Conservation (phyloP, 306 rosid species). For the Lathyrus oleraceus region DNA sequence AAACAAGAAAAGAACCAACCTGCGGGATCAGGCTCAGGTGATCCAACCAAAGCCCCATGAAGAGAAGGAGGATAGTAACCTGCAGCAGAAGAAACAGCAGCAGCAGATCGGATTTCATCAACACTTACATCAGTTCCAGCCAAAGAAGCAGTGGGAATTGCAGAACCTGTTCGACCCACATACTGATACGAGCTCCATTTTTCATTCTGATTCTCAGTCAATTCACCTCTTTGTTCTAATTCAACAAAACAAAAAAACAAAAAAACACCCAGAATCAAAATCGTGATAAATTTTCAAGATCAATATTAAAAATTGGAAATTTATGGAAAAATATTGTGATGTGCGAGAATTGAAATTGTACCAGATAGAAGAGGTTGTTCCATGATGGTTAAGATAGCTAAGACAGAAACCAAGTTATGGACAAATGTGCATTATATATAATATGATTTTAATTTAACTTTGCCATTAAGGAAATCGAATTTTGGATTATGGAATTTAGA, state of each 20-base stretch:
- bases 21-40: conserved; percentile 61
- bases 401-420: background rate
- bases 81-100: conserved; percentile 57
- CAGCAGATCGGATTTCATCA: conserved; percentile 88
- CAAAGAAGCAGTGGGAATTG: conserved; percentile 57
- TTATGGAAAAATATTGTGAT: background rate
- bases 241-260: background rate
- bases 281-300: background rate
- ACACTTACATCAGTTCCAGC: conserved; percentile 82
- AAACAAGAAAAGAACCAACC: conserved; percentile 47
- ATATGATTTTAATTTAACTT: conserved; percentile 27
- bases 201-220: conserved; percentile 56
- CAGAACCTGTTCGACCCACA: conserved; percentile 69
- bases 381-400: conserved; percentile 37
- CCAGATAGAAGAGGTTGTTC: conserved; percentile 79
- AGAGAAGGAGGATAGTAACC: conserved; percentile 77
- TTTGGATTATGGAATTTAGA: conserved; percentile 18
- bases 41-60: conserved; percentile 67
- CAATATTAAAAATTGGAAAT: background rate
- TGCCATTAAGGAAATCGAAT: conserved; percentile 42
- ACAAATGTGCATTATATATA: conserved; percentile 24
- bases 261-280: conserved; percentile 32
- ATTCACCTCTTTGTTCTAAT: conserved; percentile 54
- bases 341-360: conserved; percentile 32
- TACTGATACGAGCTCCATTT: conserved; percentile 71